Base-by-base conservation (phyloP, 1,139 yeast genomes). In the Wickerhamomyces sp. region DNA sequence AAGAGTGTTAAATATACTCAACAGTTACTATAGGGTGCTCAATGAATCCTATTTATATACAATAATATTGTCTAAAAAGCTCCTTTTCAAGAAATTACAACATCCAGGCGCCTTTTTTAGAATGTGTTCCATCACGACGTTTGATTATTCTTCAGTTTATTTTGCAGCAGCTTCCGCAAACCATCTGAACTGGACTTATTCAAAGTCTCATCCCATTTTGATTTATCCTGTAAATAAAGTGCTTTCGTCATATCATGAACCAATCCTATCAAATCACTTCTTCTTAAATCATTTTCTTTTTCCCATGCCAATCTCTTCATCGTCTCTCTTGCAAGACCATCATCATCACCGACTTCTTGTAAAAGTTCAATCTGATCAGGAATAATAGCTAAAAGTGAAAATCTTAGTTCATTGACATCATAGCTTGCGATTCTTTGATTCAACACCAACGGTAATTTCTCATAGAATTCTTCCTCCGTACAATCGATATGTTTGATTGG, bases 311-410 rank as follows among this genome's bases (percentile, higher is more conserved):
- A 55, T 19, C 74, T 55, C 44, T 65, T 64, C 9, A 42, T 49
- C 23, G 52, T 45, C 35, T 68, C 73, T 28, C 49, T 47, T 5
- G 39, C 47, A 9, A 57, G 35, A 3, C 58, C 57, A n/a, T 47
- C 58, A 4, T 54, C 52, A 44, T 76, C 78, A 10, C 72, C 72
- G 15, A 56, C 47, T 9, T 54, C 55, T 36, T 54, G 46, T 19
- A 59, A 62, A 18, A 60, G 55, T 26, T 60, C 54, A 36, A 78
- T 62, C 46, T 68, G 70, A 49, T 79, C 75, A 37, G 66, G 62
- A 21, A 80, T 70, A 24, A 79, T 62, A 0, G 75, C 83, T 32
- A 78, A 56, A 31, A 77, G 59, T n/a, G 81, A 75, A 52, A 78
- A 79, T 32, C 82, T 63, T 42, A 77, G 59, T 50, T 78, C 84